Conservation (phyloP, 192 early-diverging fungal genomes). For the Gaertneriomyces semiglobifer region DNA sequence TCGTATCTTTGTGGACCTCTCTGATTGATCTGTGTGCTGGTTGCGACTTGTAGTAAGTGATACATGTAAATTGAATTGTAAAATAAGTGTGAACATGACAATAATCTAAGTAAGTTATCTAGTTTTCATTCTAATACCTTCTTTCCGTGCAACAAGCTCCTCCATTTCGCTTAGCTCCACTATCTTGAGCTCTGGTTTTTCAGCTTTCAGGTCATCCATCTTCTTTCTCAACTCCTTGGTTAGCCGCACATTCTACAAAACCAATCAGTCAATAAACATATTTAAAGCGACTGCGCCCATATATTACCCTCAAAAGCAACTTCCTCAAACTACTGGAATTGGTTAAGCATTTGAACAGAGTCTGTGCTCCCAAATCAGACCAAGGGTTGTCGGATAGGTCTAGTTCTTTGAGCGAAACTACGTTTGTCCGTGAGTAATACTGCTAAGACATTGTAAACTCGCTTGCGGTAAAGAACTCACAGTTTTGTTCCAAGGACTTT, state of each 20-base stretch:
- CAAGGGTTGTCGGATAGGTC: slow-evolving; percentile 51
- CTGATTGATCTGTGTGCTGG: no score
- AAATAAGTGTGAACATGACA: no score
- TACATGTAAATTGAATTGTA: no score
- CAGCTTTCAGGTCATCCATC: slow-evolving; percentile 43
- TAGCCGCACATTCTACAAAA: slow-evolving; percentile 30
- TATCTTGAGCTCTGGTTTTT: slow-evolving; percentile 43
- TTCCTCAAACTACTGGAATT: slow-evolving; percentile 33
- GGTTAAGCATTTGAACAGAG: slow-evolving; percentile 43
- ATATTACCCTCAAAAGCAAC: slow-evolving; percentile 30
- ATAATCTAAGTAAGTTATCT: no score
- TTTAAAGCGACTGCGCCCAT: neutral
- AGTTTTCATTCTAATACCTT: neutral
- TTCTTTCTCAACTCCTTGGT: slow-evolving; percentile 38
- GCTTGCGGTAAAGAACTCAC: slow-evolving; percentile 16
- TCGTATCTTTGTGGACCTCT: no score
- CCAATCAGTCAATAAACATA: neutral
- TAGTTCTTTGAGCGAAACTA: slow-evolving; percentile 29
- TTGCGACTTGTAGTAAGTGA: no score
- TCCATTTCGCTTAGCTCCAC: slow-evolving; percentile 28
- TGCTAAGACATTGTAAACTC: neutral
- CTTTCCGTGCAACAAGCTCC: slow-evolving; percentile 17
- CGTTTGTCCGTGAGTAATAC: neutral
- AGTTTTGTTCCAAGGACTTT: slow-evolving; percentile 46
- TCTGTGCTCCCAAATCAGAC: slow-evolving; percentile 30